Base-by-base conservation (phyloP, 352 stramenopile genomes). In the Pythium apleroticum region DNA sequence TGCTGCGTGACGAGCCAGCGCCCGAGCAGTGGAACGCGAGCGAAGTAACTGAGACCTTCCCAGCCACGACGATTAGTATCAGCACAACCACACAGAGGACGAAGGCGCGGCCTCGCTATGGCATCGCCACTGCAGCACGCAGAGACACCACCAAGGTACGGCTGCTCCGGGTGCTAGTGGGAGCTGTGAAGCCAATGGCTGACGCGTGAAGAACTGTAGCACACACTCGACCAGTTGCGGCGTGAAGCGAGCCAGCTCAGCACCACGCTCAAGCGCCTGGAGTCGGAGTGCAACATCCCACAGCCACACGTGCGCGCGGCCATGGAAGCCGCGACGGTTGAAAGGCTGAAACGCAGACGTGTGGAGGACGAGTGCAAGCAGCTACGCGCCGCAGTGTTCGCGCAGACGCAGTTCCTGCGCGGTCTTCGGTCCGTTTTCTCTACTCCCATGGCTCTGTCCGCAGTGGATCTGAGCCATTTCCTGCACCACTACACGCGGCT, bases 401-500 rank as follows among this genome's bases (percentile, higher is more conserved):
- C 5, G 5, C 57, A 64, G 46, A 56, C 11, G 20, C 28, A 27
- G 31, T 64, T 60, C 17, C 25, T 60, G 14, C 27, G 28, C 17
- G 50, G 60, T 0, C 28, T 60, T 50, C 39, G 50, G 22, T 27
- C 50, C 10, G 24, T 65, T 22, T 53, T 65, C 19, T 52, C 48
- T 12, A 41, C 35, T 9, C 35, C 35, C 1, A 41, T 41, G 35
- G 35, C 35, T 19, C 10, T 41, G 1, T 41, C 35, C 1, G 10
- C 35, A 6, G 14, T 55, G 19, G 45, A 63, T 25, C 41, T 63
- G 57, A 48, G 45, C 30, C 57, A 30, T 3, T 63, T 37, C 8
- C 17, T 63, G 30, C 57, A 63, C 30, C 43, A 45, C 27, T 12
- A 63, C 45, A 63, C 57, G 57, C 57, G 57, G 15, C 45, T 63